A percentile compares a stretch with the other conserved stretches of the same genome.
Evolutionary conservation across 768 basidiomycete genomes (phyloP).

Genomic region (Tulasnella sp.): DNA sequence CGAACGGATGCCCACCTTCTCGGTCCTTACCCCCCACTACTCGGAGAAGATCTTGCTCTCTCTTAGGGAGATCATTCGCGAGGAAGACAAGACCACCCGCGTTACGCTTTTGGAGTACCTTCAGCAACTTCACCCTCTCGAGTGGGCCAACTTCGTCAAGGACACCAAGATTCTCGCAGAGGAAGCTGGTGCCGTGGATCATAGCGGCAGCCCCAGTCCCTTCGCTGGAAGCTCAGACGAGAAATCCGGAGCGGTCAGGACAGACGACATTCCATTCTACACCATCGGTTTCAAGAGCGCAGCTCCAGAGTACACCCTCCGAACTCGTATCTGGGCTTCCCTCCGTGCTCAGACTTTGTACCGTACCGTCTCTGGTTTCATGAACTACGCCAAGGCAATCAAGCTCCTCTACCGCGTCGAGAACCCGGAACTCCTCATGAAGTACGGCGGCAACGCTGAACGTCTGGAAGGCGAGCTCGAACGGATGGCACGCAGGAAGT

Average conservation of each 20-base stretch:
- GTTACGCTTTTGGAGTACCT: conserved; percentile 97
- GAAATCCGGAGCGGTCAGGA: conserved; percentile 64
- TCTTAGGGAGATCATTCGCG: conserved; percentile 94
- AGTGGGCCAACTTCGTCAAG: conserved; percentile 99
- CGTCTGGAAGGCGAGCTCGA: conserved; percentile 94
- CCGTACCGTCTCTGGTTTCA: conserved; percentile 99
- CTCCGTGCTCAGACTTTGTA: conserved; percentile 98
- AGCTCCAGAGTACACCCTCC: conserved; percentile 94
- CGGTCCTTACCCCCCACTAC: conserved; percentile 95
- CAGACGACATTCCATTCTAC: conserved; percentile 91
- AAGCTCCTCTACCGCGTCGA: conserved; percentile 97
- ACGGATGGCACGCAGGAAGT: conserved; percentile 95
- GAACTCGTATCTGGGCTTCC: conserved; percentile 98
- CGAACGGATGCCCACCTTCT: conserved; percentile 99
- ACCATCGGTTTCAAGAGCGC: conserved; percentile 99
- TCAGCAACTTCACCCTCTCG: conserved; percentile 94
- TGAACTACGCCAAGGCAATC: conserved; percentile 99
- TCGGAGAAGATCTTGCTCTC: conserved; percentile 98
- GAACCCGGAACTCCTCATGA: conserved; percentile 97
- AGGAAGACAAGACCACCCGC: conserved; percentile 94
- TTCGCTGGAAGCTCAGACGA: conserved; percentile 63
- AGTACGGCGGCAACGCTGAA: conserved; percentile 96
- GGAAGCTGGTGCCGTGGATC: conserved; percentile 76
- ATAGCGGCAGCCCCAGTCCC: conserved; percentile 39
- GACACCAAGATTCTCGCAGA: conserved; percentile 98